Conservation (phyloP, 441 rosid species). For the Macaranga tanarius region DNA sequence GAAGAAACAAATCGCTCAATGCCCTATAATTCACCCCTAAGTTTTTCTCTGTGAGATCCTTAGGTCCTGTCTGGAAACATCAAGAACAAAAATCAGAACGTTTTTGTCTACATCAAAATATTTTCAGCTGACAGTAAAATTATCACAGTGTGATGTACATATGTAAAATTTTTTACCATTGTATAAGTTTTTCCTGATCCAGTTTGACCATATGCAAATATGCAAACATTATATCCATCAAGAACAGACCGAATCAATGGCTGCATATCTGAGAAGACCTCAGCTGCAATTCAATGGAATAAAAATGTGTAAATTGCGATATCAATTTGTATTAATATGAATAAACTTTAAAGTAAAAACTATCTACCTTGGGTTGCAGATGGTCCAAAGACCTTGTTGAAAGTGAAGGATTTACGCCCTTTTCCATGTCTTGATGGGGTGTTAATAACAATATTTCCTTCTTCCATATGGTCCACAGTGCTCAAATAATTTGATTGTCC, state of each 20-base stretch:
- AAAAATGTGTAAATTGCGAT: constrained; percentile 11
- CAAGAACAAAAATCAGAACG: constrained; percentile 20
- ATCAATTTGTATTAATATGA: constrained; percentile 9
- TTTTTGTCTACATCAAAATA: background rate
- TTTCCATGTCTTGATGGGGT: constrained; percentile 79
- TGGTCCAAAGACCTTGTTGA: constrained; percentile 94
- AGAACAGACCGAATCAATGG: constrained; percentile 87
- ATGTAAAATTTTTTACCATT: constrained; percentile 51
- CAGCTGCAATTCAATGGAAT: constrained; percentile 56
- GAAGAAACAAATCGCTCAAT: constrained; percentile 74
- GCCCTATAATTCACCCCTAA: constrained; percentile 96
- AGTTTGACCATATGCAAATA: constrained; percentile 95
- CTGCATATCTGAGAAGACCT: constrained; percentile 90
- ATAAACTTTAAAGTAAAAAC: constrained; percentile 6
- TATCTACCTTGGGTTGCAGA: constrained; percentile 80
- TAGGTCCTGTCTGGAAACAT: constrained; percentile 74
- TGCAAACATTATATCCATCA: constrained; percentile 92
- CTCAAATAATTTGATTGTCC: constrained; percentile 64
- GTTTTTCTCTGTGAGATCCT: constrained; percentile 67
- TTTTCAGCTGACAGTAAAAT: constrained; percentile 2
- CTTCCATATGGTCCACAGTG: constrained; percentile 68
- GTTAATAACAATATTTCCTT: constrained; percentile 58
- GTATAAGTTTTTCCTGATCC: constrained; percentile 93
- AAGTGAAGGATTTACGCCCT: constrained; percentile 68
- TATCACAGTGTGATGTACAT: constrained; percentile 9